These are phyloP conservation scores for Cladosporium sp. DNA, from an alignment of 2,329 filamentous ascomycete species.

Conservation along the genomic window DNA sequence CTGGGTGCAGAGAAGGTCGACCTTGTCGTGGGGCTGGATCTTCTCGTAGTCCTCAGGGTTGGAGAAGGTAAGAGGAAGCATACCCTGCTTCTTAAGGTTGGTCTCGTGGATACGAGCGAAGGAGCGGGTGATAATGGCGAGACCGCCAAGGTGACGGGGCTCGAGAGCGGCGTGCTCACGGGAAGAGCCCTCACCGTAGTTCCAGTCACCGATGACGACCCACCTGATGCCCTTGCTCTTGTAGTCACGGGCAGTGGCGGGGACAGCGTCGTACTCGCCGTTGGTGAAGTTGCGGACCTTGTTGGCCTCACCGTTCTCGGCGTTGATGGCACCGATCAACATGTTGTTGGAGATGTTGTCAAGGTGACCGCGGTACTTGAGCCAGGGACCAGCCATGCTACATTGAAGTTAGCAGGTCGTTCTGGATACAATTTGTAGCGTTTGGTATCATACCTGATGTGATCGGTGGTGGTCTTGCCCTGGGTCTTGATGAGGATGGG, in stretches of 20 bases:
- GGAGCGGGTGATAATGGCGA: constrained; percentile 91
- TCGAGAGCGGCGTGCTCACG: constrained; percentile 98
- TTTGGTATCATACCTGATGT: constrained; percentile 1
- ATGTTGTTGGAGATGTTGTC: constrained; percentile 99
- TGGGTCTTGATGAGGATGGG: constrained; percentile 95
- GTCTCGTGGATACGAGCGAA: constrained; percentile 99
- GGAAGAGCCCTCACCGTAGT: constrained; percentile 96
- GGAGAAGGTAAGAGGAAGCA: constrained; percentile 94
- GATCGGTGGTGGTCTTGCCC: constrained; percentile 74
- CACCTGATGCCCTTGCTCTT: constrained; percentile 94
- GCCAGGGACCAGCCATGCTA: constrained; percentile 79
- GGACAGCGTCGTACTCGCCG: constrained; percentile 80
- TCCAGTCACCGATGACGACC: constrained; percentile 99
- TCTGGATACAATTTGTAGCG: background rate
- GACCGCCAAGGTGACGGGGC: constrained; percentile 91
- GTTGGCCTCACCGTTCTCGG: constrained; percentile 94
- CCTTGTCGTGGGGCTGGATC: constrained; percentile 87
- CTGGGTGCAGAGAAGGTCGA: constrained; percentile 85
- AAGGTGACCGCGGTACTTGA: constrained; percentile 97
- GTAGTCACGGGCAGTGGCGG: constrained; percentile 93
- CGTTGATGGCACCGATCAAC: constrained; percentile 95
- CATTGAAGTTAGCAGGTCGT: background rate
- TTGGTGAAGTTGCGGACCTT: constrained; percentile 90
- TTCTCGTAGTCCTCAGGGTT: constrained; percentile 97
- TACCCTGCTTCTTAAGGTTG: constrained; percentile 99